Evolutionary conservation across 176 grass and related monocot species (phyloP), one percentile per base, ranked within the genome.

Genomic region (Aegilops tauschii): DNA sequence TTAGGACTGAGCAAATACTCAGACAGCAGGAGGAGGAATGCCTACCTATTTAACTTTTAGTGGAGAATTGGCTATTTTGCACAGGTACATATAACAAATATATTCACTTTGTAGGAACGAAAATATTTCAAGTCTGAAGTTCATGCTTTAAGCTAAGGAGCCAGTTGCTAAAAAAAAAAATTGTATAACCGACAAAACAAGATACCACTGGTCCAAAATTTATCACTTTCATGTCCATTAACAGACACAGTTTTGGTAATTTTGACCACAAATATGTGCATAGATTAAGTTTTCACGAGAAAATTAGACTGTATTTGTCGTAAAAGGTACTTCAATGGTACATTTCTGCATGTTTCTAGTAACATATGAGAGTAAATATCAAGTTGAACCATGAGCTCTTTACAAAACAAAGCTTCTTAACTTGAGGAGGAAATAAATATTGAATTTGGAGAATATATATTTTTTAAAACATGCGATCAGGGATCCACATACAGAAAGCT

Each of bases 101-200:
- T 20, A 73, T 35, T 73, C 64, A 69, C 27, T 82, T 35, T 35
- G 2, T n/a, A 4, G 18, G 42, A 68, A 69, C 27, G 11, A 82
- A 1, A 67, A 67, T 63, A 80, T 65, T 65, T 65, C 62, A 65
- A 31, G 63, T 23, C 9, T 68, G 17, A 32, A 31, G 40, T 20
- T 31, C 61, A 76, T 76, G 73, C 27, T 76, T 76, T 54, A 30
- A 73, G 16, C 8, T 16, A 75, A 50, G 20, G 7, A 23, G 72
- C 72, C 42, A 76, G n/a, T 63, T 9, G 61, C 61, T 63, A 52
- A 16, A 52, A 76, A 42, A 31, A 76, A 76, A 52, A 74, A 47
- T 74, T 65, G 12, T 42, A 65, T 17, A 80, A 63, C 77, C 17
- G 37, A 64, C 78, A 65, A 65, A 80, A 81, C 13, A 81, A 21